Evolutionary conservation across 345 rosid genomes (phyloP), one percentile per base, ranked within the genome.

Genomic region (Eucalyptus caleyi): DNA sequence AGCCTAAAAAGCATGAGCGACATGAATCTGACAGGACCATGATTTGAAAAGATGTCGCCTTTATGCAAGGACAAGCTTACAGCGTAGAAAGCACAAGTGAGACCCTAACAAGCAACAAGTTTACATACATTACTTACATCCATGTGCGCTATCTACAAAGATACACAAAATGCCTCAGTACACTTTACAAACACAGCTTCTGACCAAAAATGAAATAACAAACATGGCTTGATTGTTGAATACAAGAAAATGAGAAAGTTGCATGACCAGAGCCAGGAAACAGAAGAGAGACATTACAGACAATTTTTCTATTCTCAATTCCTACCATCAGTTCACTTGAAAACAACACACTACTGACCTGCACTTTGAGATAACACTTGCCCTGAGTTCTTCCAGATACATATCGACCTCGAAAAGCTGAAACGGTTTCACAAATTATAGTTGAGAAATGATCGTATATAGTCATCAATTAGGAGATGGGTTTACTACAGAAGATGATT

Each of bases 321-420:
- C 82, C 82, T 69, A 69, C 37, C 51, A 26, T 44, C 37, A 45
- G 23, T 50, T 34, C n/a, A 85, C 87, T 85, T 85, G 21, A 85
- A 44, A 85, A 85, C 50, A 45, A 85, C n/a, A 47, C 51, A 26
- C 32, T 8, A 47, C 93, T 80, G 91, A 94, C 97, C 98, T 97
- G 99, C 99, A 96, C 89, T 92, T 96, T 59, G 88, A 94, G 88
- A 97, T 94, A 67, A 96, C 96, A 86, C 72, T 80, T 90, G 92
- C 93, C 90, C 95, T 94, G 87, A 97, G 95, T 86, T 95, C 93
- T 86, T 93, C 97, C 93, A 97, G 91, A 91, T 95, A 96, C 85
- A 90, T 92, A 92, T 95, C 96, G 50, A 93, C 93, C 90, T 92
- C 97, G 88, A 87, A 92, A 89, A 97, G 97, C 99, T 95, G 94